Evolutionary conservation across 768 basidiomycete genomes (phyloP).

Genomic region (Podaxis rugospora): DNA sequence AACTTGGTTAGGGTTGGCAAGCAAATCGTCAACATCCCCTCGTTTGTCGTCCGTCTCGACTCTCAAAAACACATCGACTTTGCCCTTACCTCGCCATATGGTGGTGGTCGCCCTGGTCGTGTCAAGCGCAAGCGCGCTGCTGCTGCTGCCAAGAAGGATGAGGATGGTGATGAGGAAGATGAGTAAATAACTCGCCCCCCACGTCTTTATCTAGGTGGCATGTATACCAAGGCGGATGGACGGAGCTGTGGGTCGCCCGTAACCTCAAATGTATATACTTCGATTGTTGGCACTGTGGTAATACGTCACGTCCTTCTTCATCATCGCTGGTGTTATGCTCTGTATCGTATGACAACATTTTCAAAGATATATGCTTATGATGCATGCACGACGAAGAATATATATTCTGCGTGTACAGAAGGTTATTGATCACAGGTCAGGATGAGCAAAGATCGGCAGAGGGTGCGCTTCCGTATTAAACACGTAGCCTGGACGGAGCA

Average conservation of each 20-base stretch:
- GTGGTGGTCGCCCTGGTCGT: slow-evolving; percentile 91
- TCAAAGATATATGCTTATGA: slow-evolving; percentile 5
- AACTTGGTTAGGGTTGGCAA: slow-evolving; percentile 74
- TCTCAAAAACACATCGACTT: slow-evolving; percentile 99
- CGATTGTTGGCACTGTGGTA: background rate
- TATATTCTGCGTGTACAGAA: background rate
- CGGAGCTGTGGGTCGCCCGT: background rate
- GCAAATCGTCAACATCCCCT: slow-evolving; percentile 98
- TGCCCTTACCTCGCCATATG: slow-evolving; percentile 93
- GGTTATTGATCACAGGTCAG: slow-evolving; percentile 19
- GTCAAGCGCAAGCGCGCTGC: slow-evolving; percentile 98
- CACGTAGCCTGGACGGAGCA: slow-evolving; percentile 56
- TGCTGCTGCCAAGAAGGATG: slow-evolving; percentile 88
- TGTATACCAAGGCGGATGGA: slow-evolving; percentile 13
- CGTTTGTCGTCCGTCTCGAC: slow-evolving; percentile 98
- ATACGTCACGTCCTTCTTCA: background rate
- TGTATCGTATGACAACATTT: slow-evolving; percentile 7
- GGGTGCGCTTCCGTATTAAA: slow-evolving; percentile 82
- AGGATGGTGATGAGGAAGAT: slow-evolving; percentile 86
- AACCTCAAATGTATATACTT: background rate
- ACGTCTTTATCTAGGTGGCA: slow-evolving; percentile 14
- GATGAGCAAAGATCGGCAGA: slow-evolving; percentile 56
- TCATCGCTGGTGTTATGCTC: background rate
- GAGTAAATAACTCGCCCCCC: slow-evolving; percentile 38
- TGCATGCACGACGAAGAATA: background rate